Evolutionary conservation across 805 yeast species (phyloP), one percentile per base, ranked within the genome.

Genomic region (Kodamaea hsintzibuensis): DNA sequence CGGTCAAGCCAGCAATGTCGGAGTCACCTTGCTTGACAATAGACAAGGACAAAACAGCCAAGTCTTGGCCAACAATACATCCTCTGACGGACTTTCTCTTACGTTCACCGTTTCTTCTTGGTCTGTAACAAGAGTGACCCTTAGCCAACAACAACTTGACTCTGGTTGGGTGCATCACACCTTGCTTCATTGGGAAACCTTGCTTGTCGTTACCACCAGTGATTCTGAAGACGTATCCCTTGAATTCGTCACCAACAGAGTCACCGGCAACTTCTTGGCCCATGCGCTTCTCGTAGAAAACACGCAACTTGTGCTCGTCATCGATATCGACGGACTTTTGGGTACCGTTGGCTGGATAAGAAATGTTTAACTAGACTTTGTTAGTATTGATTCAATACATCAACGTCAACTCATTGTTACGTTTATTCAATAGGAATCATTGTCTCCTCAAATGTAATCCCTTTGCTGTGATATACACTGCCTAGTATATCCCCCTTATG

Each of bases 111-210:
- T 80, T 75, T 84, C 98, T 91, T 86, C 99, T 95, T 80, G 97
- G 96, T 86, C 99, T 93, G 96, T 95, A 95, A 86, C 98, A 93
- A 70, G 98, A 90, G 84, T 83, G 88, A 74, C 93, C 97, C 82
- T 91, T 86, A 69, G 96, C 79, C 76, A 95, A 84, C 77, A 95
- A 86, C 72, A 95, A 86, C 79, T 89, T 91, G 71, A 95, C 98
- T 88, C 99, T 96, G 87, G 96, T 91, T 82, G 99, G 98, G 85
- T 91, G 95, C 86, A 95, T 83, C 66, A 95, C 99, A 88, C 99
- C 99, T 83, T 96, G 99, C 83, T 92, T 95, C 99, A 96, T 95
- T 83, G 99, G 98, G 97, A 95, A 95, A 84, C 99, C 99, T 85
- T 95, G 99, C 84, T 95, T 95, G 85, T 95, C 99, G 89, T 95